Percentiles rank a stretch among this genome's conserved stretches.
Evolutionary conservation across 2,329 filamentous ascomycete genomes (phyloP).

Genomic region (Hortaea werneckii): DNA sequence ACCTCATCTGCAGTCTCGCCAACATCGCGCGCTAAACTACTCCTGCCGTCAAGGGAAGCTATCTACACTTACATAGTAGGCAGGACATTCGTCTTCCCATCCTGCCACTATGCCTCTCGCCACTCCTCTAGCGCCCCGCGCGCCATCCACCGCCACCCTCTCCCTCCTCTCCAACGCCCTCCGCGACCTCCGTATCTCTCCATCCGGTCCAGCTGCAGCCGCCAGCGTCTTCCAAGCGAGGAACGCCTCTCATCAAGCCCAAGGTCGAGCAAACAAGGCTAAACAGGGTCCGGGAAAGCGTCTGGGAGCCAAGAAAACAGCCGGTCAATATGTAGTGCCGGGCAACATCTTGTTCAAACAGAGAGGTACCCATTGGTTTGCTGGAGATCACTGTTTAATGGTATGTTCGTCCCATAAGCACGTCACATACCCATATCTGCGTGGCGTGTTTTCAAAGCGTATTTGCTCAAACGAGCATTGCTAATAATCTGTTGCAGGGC

Average conservation of each 20-base stretch:
- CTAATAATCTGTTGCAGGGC: slow-evolving; percentile 36
- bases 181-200: slow-evolving; percentile 19
- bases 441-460: background rate
- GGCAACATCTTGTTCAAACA: slow-evolving; percentile 98
- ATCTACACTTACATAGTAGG: background rate
- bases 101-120: slow-evolving; percentile 1
- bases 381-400: slow-evolving; percentile 90
- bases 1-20: slow-evolving; percentile 1
- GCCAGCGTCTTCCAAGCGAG: slow-evolving; percentile 21
- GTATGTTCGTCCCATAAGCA: slow-evolving; percentile 9
- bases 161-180: slow-evolving; percentile 22
- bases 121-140: slow-evolving; percentile 4
- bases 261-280: slow-evolving; percentile 59
- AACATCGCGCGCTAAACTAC: background rate
- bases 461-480: background rate
- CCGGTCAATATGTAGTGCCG: slow-evolving; percentile 85
- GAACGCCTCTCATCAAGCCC: slow-evolving; percentile 54
- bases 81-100: background rate
- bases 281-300: slow-evolving; percentile 71
- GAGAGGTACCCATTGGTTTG: slow-evolving; percentile 86
- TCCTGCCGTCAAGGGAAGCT: background rate
- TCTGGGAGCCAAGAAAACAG: slow-evolving; percentile 85
- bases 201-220: slow-evolving; percentile 1
- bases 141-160: slow-evolving; percentile 20
- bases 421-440: background rate